Evolutionary conservation across 805 yeast genomes (phyloP).

Genomic region (Saccharomyces paradoxus): DNA sequence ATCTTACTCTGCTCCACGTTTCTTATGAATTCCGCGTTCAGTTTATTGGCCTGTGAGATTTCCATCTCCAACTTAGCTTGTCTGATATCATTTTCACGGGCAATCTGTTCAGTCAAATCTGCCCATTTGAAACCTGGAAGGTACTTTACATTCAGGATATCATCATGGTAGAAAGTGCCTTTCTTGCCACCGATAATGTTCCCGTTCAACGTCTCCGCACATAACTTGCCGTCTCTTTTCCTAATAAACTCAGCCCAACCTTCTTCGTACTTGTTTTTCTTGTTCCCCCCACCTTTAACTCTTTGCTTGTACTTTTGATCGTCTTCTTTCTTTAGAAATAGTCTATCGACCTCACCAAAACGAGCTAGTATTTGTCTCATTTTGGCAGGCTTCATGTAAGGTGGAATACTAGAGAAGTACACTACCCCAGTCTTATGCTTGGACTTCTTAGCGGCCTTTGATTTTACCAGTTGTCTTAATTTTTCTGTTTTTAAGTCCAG

Average conservation of each 20-base stretch:
- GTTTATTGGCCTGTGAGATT: constrained; percentile 76
- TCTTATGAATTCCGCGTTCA: constrained; percentile 73
- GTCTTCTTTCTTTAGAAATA: constrained; percentile 83
- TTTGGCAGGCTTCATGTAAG: constrained; percentile 93
- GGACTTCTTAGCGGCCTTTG: constrained; percentile 38
- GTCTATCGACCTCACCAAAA: constrained; percentile 83
- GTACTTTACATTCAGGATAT: constrained; percentile 83
- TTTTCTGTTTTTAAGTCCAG: constrained; percentile 49
- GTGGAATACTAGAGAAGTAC: constrained; percentile 86
- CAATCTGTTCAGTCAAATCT: constrained; percentile 86
- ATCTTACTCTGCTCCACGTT: constrained; percentile 83
- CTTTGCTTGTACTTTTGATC: constrained; percentile 54
- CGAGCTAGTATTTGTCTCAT: constrained; percentile 69
- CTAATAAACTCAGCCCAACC: constrained; percentile 93
- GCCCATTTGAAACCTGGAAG: constrained; percentile 91
- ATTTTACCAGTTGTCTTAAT: constrained; percentile 45
- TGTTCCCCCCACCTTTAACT: constrained; percentile 84
- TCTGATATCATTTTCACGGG: constrained; percentile 80
- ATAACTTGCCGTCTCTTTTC: constrained; percentile 81
- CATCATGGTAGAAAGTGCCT: constrained; percentile 86
- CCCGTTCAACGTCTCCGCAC: constrained; percentile 81
- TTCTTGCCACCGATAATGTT: constrained; percentile 88
- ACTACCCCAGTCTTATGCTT: constrained; percentile 78
- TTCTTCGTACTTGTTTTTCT: constrained; percentile 77
- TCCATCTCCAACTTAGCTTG: constrained; percentile 84